phyloP scores from a whole-genome alignment of 352 stramenopile genomes.

The Pythium grandisporangium region DNA sequence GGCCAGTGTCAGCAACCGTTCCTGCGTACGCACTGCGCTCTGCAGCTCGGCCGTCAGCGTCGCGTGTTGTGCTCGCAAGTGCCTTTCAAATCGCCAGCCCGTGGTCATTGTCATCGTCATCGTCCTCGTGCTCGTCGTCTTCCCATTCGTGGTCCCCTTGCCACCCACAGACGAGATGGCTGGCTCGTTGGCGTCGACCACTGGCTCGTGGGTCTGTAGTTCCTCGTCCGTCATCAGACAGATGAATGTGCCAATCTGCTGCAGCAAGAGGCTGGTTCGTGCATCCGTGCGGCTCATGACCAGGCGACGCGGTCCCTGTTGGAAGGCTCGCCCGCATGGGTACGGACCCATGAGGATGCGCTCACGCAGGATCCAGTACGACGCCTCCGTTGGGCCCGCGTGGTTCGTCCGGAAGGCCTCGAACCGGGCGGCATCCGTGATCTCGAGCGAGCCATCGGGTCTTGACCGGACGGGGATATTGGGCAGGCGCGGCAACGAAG shows the following conservation, averaged over 20 bases:
- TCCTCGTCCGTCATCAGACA: slow-evolving; percentile 39
- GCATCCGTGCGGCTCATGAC: slow-evolving; percentile 39
- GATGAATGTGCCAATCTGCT: slow-evolving; percentile 59
- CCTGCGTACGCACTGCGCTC: slow-evolving; percentile 21
- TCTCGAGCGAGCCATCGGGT: slow-evolving; percentile 25
- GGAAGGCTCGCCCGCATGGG: slow-evolving; percentile 34
- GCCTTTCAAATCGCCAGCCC: slow-evolving; percentile 37
- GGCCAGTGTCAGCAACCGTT: slow-evolving; percentile 33
- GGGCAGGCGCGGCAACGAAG: slow-evolving; percentile 40
- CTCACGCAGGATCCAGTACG: slow-evolving; percentile 59
- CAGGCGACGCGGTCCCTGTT: slow-evolving; percentile 25
- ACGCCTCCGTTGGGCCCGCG: slow-evolving; percentile 48
- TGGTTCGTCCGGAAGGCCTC: slow-evolving; percentile 63
- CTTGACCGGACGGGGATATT: slow-evolving; percentile 18
- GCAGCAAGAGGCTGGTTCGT: slow-evolving; percentile 49
- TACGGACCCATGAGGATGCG: slow-evolving; percentile 49
- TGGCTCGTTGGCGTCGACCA: slow-evolving; percentile 7
- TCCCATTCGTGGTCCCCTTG: neutral
- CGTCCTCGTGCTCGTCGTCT: slow-evolving; percentile 2
- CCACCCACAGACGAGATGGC: neutral
- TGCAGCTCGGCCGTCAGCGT: slow-evolving; percentile 26
- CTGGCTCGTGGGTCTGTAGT: slow-evolving; percentile 11
- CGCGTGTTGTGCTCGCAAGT: slow-evolving; percentile 37
- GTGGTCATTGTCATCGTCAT: slow-evolving; percentile 4
- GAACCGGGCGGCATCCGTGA: slow-evolving; percentile 51